Evolutionary conservation across 768 basidiomycete species (phyloP).

Genomic region (Filobasidium floriforme): DNA sequence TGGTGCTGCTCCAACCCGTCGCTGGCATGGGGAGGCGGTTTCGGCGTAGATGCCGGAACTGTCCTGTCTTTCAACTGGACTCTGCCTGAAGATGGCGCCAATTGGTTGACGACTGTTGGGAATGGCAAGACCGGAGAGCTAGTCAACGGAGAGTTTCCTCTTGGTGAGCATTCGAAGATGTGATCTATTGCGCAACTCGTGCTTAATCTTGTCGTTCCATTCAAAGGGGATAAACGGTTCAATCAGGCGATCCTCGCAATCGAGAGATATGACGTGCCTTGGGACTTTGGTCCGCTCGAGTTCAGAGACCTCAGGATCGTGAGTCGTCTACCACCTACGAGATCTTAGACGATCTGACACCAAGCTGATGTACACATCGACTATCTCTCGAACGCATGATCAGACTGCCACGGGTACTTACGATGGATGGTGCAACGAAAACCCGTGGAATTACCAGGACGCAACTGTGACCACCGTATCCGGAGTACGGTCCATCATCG

Average conservation of each 20-base stretch:
- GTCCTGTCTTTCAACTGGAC: not conserved
- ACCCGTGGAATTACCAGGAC: not conserved
- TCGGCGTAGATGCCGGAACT: not conserved
- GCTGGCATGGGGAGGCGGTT: not conserved
- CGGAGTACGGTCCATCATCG: not conserved
- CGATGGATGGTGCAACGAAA: not conserved
- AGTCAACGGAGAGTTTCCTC: not conserved
- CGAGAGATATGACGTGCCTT: not conserved
- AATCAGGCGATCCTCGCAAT: not conserved
- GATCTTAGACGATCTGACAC: not conserved
- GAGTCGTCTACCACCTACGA: not conserved
- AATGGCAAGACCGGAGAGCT: not conserved
- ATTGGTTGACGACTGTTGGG: not conserved
- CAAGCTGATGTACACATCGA: not conserved
- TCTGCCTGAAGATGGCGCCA: not conserved
- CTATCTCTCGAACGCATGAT: too few relatives aligned
- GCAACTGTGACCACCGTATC: not conserved
- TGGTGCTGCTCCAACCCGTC: constrained; percentile 4
- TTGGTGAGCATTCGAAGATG: not conserved
- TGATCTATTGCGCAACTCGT: not conserved
- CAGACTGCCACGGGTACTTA: not conserved
- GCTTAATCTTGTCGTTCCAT: not conserved
- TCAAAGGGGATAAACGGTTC: not conserved
- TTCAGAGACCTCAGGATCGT: constrained; percentile 1
- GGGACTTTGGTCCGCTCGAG: constrained; percentile 7